A percentile compares a stretch with the other conserved stretches of the same genome.
These are phyloP conservation scores for Coemansia guatemalensis DNA, from an alignment of 192 early-diverging fungal species.

Conservation along the genomic window DNA sequence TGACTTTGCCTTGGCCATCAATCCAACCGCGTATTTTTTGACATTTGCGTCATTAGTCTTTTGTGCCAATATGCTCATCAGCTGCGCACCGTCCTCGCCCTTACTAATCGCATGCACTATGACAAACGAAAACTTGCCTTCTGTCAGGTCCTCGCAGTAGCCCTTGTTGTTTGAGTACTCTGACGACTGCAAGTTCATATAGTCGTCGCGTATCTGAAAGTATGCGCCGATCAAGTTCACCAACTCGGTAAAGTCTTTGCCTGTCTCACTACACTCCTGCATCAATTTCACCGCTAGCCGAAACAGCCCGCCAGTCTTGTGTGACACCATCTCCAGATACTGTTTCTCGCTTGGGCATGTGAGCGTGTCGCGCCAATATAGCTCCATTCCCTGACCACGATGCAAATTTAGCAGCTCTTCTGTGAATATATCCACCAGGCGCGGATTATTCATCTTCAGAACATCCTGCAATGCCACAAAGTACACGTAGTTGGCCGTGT, in stretches of 20 bases:
- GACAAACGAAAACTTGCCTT: conserved; percentile 98
- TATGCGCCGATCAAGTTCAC: conserved; percentile 90
- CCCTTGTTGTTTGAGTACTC: conserved; percentile 94
- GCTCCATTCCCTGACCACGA: conserved; percentile 96
- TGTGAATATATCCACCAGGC: conserved; percentile 82
- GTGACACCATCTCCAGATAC: conserved; percentile 92
- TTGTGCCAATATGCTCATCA: conserved; percentile 89
- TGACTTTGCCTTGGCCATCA: conserved; percentile 74
- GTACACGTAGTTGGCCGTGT: conserved; percentile 97
- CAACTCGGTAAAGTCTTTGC: conserved; percentile 69
- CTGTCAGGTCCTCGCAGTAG: conserved; percentile 97
- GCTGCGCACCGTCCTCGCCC: conserved; percentile 58
- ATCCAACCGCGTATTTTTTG: conserved; percentile 81
- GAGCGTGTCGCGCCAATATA: conserved; percentile 91
- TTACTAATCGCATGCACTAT: conserved; percentile 80
- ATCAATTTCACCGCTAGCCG: conserved; percentile 92
- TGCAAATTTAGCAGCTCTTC: conserved; percentile 91
- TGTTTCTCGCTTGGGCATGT: conserved; percentile 91
- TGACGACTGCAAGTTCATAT: conserved; percentile 86
- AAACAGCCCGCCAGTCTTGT: conserved; percentile 98
- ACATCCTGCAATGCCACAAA: conserved; percentile 86
- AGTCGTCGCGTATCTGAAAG: conserved; percentile 98
- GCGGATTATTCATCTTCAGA: conserved; percentile 61
- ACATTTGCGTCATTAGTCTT: conserved; percentile 76
- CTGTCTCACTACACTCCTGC: conserved; percentile 66